Base-by-base conservation (phyloP, 208 protist genomes). In the Leishmania aethiopica region DNA sequence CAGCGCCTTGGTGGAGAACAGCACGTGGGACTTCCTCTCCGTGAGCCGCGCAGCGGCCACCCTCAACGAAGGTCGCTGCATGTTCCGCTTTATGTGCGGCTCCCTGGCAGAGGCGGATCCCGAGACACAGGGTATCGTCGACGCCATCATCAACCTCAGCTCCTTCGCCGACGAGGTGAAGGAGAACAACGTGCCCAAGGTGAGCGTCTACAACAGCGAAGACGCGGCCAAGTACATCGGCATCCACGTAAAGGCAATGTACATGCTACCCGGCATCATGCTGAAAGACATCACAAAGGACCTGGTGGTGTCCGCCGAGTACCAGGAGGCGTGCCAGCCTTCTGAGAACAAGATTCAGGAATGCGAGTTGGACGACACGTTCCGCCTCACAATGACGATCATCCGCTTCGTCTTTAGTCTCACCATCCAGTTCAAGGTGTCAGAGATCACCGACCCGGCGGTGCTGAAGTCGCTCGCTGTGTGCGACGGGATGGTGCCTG, bases 221-320 rank as follows among this genome's bases (percentile, higher is more conserved):
- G 92, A 96, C 53, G 78, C 84, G 42, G 8, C 53, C 45, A 92
- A 94, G 81, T 96, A 96, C 84, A 93, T 96, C 60, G 82, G 74
- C 64, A 97, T 98, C 69, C 51, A 94, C 3, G 94, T 94, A 28
- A 97, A 98, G 86, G 88, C 93, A 19, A 97, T 98, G 93, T 96
- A 98, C 88, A 82, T 98, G 80, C 87, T 98, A 51, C 95, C 95
- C 4, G 89, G 92, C 25, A 83, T 94, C 51, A 77, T 81, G 42
- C 47, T 95, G 11, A 64, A 88, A 28, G 70, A 91, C 72, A 86
- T 98, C 51, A 93, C 87, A 22, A 84, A 91, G 32, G 84, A 88
- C n/a, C 83, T 96, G n/a, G 19, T 98, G 35, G 76, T 90, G 22
- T 95, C 92, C 28, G 37, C 90, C 40, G 91, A 96, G 55, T 98